Percentiles rank a stretch among this genome's conserved stretches.
These are phyloP conservation scores for Ascochyta koolunga DNA, from an alignment of 2,329 filamentous ascomycete genomes.

Conservation along the genomic window DNA sequence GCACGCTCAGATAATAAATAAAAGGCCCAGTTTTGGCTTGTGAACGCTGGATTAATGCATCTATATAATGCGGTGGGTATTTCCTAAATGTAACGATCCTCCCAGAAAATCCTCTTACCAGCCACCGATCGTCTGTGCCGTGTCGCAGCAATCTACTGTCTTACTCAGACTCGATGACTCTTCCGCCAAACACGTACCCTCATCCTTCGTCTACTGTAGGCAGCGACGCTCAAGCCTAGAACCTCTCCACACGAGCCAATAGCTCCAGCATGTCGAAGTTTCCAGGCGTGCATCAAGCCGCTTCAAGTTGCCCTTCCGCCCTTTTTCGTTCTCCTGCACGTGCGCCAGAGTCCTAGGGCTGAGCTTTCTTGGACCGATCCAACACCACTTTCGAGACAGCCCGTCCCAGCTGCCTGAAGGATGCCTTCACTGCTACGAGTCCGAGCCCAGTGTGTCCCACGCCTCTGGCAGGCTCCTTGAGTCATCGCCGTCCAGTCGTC, in stretches of 20 bases:
- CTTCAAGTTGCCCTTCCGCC: constrained; percentile 15
- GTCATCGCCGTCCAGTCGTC: constrained; percentile 28
- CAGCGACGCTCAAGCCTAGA: constrained; percentile 48
- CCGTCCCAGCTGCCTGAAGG: background rate
- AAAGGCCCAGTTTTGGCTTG: background rate
- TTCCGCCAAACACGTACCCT: constrained; percentile 39
- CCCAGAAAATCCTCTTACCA: background rate
- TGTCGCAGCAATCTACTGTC: background rate
- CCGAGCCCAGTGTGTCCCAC: constrained; percentile 46
- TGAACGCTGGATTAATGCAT: background rate
- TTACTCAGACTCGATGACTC: constrained; percentile 35
- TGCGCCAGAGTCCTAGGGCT: constrained; percentile 48
- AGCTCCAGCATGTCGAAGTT: constrained; percentile 27
- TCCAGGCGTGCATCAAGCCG: constrained; percentile 47
- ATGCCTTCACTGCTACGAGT: constrained; percentile 47
- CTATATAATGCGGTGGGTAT: background rate
- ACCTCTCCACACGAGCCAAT: constrained; percentile 28
- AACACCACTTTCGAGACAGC: constrained; percentile 10
- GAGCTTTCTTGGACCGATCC: constrained; percentile 47
- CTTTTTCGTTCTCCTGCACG: constrained; percentile 28
- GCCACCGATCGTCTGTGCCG: background rate
- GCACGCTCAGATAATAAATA: background rate
- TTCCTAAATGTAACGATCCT: background rate
- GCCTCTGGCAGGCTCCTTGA: constrained; percentile 43
- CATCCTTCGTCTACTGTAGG: constrained; percentile 18